phyloP scores from a whole-genome alignment of 768 basidiomycete genomes.

The Termitomyces titanicus region DNA sequence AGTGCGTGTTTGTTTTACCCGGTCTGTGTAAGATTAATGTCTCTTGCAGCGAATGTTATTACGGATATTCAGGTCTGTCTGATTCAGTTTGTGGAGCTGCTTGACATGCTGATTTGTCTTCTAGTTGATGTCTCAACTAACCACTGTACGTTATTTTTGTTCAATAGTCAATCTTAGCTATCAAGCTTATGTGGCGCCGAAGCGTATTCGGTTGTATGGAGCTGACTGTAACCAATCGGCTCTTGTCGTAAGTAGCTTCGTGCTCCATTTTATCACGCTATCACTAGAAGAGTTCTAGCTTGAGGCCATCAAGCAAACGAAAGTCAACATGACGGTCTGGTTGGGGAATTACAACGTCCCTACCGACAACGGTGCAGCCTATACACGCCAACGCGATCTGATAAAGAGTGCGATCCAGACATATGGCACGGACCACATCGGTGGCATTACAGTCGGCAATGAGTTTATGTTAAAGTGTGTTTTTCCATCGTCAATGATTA shows the following conservation, averaged over 20 bases:
- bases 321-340: constrained; percentile 81
- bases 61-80: constrained; percentile 62
- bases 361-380: constrained; percentile 66
- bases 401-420: constrained; percentile 67
- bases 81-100: background rate
- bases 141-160: constrained; percentile 38
- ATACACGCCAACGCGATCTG: constrained; percentile 65
- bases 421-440: constrained; percentile 73
- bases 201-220: constrained; percentile 81
- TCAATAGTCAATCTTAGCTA: constrained; percentile 2
- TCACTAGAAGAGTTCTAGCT: constrained; percentile 50
- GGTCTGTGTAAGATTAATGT: background rate
- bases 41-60: constrained; percentile 49
- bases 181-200: background rate
- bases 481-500: background rate
- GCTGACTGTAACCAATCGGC: constrained; percentile 84
- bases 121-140: constrained; percentile 82
- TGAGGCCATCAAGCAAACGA: constrained; percentile 87
- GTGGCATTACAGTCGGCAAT: constrained; percentile 88
- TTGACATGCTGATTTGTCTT: constrained; percentile 2
- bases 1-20: constrained; percentile 23
- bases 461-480: constrained; percentile 81
- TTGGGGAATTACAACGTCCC: constrained; percentile 66
- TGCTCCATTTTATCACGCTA: background rate
- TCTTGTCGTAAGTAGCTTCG: constrained; percentile 49